phyloP scores from a whole-genome alignment of 306 rosid species.

The Malus orientalis region DNA sequence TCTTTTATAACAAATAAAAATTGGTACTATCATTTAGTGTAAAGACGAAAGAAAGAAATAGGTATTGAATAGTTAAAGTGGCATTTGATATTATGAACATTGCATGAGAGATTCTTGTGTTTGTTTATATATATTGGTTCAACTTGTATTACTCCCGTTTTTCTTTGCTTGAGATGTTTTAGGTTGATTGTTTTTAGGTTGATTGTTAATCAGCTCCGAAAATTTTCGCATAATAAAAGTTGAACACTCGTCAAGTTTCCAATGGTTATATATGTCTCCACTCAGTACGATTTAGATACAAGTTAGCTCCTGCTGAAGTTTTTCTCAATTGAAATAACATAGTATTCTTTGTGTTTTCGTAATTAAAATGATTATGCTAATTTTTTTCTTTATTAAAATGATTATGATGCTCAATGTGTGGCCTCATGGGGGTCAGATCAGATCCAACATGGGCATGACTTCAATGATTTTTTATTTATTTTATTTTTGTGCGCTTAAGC shows the following conservation, averaged over 20 bases:
- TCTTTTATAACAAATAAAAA: not conserved
- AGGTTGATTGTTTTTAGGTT: no score
- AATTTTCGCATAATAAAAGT: not conserved
- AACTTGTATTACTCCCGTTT: not conserved
- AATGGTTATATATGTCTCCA: no score
- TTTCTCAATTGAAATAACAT: not conserved
- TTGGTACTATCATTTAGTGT: not conserved
- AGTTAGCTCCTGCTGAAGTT: not conserved
- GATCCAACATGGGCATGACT: conserved; percentile 50
- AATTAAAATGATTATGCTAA: not conserved
- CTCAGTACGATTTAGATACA: not conserved
- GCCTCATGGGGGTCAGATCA: conserved; percentile 29
- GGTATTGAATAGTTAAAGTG: not conserved
- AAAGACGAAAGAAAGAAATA: not conserved
- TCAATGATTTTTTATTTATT: conserved; percentile 5
- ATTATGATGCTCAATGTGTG: not conserved
- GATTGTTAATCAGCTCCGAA: not conserved
- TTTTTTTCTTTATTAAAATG: no score
- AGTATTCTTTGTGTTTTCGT: not conserved
- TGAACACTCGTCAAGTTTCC: no score
- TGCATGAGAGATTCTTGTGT: not conserved
- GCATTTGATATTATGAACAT: not conserved
- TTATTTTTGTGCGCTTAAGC: not conserved
- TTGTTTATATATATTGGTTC: not conserved
- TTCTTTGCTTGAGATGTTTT: not conserved